phyloP scores from a whole-genome alignment of 1,284 basidiomycete genomes.

The Phellopilus nigrolimitatus region DNA sequence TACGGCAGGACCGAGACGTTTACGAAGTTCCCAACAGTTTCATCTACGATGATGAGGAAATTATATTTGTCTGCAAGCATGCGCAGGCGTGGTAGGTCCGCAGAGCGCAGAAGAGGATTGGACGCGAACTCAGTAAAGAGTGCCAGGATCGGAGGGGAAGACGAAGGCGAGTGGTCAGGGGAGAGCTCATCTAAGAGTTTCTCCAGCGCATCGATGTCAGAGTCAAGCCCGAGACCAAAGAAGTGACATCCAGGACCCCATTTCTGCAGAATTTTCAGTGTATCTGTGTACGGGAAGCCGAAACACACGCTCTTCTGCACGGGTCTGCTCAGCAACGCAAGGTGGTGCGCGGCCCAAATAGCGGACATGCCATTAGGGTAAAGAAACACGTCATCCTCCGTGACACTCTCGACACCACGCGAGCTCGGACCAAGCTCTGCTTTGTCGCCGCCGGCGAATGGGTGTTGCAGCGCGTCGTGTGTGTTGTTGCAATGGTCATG shows the following conservation, averaged over 20 bases:
- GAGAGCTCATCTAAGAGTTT: constrained; percentile 50
- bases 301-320: constrained; percentile 87
- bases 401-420: constrained; percentile 57
- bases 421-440: constrained; percentile 50
- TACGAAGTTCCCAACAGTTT: constrained; percentile 94
- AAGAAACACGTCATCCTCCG: constrained; percentile 85
- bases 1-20: constrained; percentile 91
- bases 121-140: constrained; percentile 91
- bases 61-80: constrained; percentile 83
- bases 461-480: constrained; percentile 16
- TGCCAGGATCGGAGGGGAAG: constrained; percentile 50
- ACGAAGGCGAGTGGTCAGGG: constrained; percentile 34
- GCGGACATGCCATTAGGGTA: constrained; percentile 89
- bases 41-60: constrained; percentile 90
- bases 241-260: constrained; percentile 97
- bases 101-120: constrained; percentile 86
- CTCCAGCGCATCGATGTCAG: constrained; percentile 75
- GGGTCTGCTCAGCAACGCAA: constrained; percentile 50
- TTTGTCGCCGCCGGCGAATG: constrained; percentile 43
- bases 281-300: constrained; percentile 96
- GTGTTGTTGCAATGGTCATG: constrained; percentile 40
- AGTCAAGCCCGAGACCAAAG: constrained; percentile 76
- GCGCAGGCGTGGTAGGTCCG: constrained; percentile 77
- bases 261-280: constrained; percentile 94
- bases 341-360: constrained; percentile 87